Evolutionary conservation across 768 basidiomycete species (phyloP), one percentile per base, ranked within the genome.

Genomic region (Tylopilus sp.): DNA sequence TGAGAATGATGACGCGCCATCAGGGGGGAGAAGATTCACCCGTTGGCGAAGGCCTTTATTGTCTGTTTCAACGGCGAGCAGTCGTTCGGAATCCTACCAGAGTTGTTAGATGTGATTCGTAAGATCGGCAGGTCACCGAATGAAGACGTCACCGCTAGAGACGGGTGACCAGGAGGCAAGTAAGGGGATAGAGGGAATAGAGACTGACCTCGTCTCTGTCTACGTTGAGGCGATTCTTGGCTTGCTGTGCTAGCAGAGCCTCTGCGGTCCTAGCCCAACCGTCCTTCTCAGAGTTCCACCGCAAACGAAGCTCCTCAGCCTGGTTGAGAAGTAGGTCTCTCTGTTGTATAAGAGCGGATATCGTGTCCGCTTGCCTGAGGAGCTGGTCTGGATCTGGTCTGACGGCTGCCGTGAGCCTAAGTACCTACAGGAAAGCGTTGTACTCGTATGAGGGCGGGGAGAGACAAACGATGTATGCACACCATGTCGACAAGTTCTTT

Each of bases 261-360:
- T 89, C 86, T 1, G 85, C 79, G 57, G 77, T 80, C 49, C 87
- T 72, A 5, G 75, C 77, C 83, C 86, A 90, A 3, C 77, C 72
- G 15, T 80, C 79, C 58, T 77, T 75, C 64, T 89, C 86, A 1
- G 79, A 75, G 28, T 79, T 69, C 83, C 82, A 86, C 33, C 78
- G 73, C 7, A 72, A 70, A n/a, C 76, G 75, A 50, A 87, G 81
- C 48, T 86, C 82, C 38, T 80, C 75, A 7, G 74, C 69, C 36
- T 80, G 77, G 20, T 65, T 67, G 3, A 80, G 53, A 12, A 88
- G 58, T 51, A 79, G 77, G 58, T 87, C 80, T 12, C 83, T 77
- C 57, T 90, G 86, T 10, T 67, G 57, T 2, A 71, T 75, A 10
- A 90, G 66, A 1, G 72, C 68, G 3, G 79, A 70, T 59, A 89